Percentiles rank a stretch among this genome's conserved stretches.
These are phyloP conservation scores for Lichtheimia corymbifera DNA, from an alignment of 371 early-diverging fungal genomes.

Conservation along the genomic window DNA sequence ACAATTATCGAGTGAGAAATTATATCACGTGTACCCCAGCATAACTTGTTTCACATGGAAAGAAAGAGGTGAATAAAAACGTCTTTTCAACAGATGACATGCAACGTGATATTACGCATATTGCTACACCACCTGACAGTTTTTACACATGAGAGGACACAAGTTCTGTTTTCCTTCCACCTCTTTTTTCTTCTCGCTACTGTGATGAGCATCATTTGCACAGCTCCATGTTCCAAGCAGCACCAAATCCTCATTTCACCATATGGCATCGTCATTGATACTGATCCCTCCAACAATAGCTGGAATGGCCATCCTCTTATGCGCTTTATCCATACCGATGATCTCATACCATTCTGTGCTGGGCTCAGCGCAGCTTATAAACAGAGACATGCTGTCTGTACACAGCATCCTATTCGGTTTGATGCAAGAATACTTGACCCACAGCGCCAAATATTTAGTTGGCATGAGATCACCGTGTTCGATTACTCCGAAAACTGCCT, in stretches of 20 bases:
- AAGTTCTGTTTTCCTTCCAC: not conserved
- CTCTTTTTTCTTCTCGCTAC: not conserved
- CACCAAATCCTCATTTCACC: slow-evolving; percentile 10
- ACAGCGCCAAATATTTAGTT: not conserved
- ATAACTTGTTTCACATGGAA: not conserved
- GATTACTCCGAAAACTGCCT: slow-evolving; percentile 2
- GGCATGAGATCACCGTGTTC: slow-evolving; percentile 6
- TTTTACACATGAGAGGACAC: not conserved
- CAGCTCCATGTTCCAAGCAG: not conserved
- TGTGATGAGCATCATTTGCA: too few species aligned
- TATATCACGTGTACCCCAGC: too few species aligned
- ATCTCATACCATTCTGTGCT: slow-evolving; percentile 15
- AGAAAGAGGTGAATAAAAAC: not conserved
- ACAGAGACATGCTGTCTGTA: not conserved
- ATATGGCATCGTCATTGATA: slow-evolving; percentile 18
- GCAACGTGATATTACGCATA: not conserved
- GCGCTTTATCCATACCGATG: slow-evolving; percentile 27
- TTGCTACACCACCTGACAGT: not conserved
- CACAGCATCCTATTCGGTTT: not conserved
- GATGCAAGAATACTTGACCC: not conserved
- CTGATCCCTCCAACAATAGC: slow-evolving; percentile 6
- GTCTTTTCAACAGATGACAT: not conserved
- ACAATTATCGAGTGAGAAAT: too few species aligned
- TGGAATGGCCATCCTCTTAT: slow-evolving; percentile 17
- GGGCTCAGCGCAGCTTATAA: slow-evolving; percentile 19